Evolutionary conservation across 2,329 filamentous ascomycete genomes (phyloP).

Genomic region (Trichoderma arundinaceum): DNA sequence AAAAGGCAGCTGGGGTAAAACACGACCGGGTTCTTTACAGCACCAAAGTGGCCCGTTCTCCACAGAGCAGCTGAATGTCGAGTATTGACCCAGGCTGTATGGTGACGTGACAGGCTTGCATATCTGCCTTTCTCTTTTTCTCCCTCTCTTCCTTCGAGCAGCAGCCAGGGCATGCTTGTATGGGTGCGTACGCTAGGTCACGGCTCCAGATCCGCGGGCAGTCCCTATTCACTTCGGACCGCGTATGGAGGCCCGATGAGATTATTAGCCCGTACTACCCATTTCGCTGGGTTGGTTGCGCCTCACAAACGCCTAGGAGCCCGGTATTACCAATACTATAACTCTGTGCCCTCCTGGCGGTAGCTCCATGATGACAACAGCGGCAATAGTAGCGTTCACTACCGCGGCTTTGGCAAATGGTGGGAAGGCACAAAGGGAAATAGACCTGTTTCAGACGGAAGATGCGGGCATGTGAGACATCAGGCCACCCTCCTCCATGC

Average conservation of each 20-base stretch:
- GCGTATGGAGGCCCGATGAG: slow-evolving; percentile 5
- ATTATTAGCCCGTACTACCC: slow-evolving; percentile 3
- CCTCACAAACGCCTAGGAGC: not conserved
- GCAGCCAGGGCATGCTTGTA: not conserved
- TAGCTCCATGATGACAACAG: not conserved
- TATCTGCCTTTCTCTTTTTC: not conserved
- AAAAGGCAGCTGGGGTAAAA: slow-evolving; percentile 26
- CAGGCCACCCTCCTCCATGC: slow-evolving; percentile 2
- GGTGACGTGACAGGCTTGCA: slow-evolving; percentile 14
- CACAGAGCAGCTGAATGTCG: slow-evolving; percentile 28
- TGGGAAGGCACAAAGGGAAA: not conserved
- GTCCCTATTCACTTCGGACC: not conserved
- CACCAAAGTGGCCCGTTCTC: not conserved
- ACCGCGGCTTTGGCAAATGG: not conserved
- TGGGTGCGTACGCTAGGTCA: not conserved
- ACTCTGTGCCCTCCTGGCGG: not conserved
- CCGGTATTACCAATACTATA: not conserved
- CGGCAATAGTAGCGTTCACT: not conserved
- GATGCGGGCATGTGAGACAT: slow-evolving; percentile 22
- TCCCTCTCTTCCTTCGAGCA: not conserved
- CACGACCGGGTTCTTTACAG: slow-evolving; percentile 7
- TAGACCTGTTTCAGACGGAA: slow-evolving; percentile 6
- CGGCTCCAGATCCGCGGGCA: slow-evolving; percentile 5
- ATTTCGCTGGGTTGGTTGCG: slow-evolving; percentile 2
- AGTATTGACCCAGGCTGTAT: not conserved